These are phyloP conservation scores for Emericellopsis terricola DNA, from an alignment of 495 filamentous ascomycete species.

Conservation along the genomic window DNA sequence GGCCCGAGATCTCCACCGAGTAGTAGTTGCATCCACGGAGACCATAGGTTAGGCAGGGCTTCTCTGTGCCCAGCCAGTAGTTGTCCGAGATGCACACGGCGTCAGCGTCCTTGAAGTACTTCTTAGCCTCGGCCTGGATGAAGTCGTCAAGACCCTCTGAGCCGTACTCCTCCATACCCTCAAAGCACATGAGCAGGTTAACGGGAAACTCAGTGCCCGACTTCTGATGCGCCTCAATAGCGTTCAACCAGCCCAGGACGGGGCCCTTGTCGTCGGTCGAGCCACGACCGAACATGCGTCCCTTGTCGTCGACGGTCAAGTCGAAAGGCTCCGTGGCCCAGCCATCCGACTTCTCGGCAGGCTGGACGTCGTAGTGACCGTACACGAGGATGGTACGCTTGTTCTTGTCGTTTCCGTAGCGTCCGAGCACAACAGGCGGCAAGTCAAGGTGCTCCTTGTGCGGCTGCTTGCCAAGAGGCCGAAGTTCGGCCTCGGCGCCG, in stretches of 20 bases:
- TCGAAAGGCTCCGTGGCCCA: constrained; percentile 95
- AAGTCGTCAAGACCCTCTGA: constrained; percentile 93
- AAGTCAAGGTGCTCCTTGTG: constrained; percentile 78
- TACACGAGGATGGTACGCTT: constrained; percentile 95
- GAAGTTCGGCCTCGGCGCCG: constrained; percentile 70
- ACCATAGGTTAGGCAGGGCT: constrained; percentile 93
- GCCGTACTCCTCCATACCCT: constrained; percentile 99
- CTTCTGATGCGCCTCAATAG: constrained; percentile 91
- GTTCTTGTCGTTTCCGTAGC: constrained; percentile 76
- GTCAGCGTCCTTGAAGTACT: constrained; percentile 86
- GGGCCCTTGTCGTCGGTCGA: constrained; percentile 98
- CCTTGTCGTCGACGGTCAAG: constrained; percentile 72
- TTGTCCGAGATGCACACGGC: constrained; percentile 98
- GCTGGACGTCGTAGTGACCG: constrained; percentile 98
- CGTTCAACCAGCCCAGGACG: constrained; percentile 93
- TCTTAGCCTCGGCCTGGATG: constrained; percentile 72
- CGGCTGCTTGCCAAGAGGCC: constrained; percentile 75
- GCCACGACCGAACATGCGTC: constrained; percentile 87
- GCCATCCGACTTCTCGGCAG: constrained; percentile 79
- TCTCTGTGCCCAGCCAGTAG: constrained; percentile 98
- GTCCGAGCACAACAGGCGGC: constrained; percentile 77
- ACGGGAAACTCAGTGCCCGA: constrained; percentile 90
- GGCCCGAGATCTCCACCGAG: constrained; percentile 68
- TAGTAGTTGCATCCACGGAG: constrained; percentile 98
- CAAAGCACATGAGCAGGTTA: constrained; percentile 98